Percentiles rank a stretch among this genome's conserved stretches.
Conservation (phyloP, 352 stramenopile species). For the Nothophytophthora sp. region DNA sequence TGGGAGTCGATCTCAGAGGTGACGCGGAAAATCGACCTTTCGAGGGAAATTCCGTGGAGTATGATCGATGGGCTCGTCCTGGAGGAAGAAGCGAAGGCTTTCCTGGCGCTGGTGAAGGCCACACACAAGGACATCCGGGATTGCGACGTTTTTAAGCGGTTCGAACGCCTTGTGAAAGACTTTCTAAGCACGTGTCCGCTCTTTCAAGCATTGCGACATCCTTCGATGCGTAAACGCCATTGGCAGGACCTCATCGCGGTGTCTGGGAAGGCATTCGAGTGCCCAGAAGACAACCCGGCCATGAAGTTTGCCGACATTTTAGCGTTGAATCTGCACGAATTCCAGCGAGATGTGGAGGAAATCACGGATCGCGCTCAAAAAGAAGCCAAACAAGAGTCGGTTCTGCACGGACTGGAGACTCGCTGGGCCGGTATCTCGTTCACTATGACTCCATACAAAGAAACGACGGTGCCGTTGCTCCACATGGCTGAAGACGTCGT, state of each 20-base stretch:
- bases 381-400: slow-evolving; percentile 90
- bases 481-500: slow-evolving; percentile 93
- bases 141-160: slow-evolving; percentile 91
- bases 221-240: slow-evolving; percentile 72
- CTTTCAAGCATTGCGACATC: slow-evolving; percentile 77
- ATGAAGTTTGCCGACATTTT: slow-evolving; percentile 85
- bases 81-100: slow-evolving; percentile 93
- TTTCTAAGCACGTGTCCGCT: slow-evolving; percentile 80
- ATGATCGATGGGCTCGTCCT: slow-evolving; percentile 91
- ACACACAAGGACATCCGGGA: slow-evolving; percentile 89
- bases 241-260: slow-evolving; percentile 71
- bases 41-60: slow-evolving; percentile 90
- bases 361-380: slow-evolving; percentile 91
- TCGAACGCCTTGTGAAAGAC: slow-evolving; percentile 72
- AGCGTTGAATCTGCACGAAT: slow-evolving; percentile 77
- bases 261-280: slow-evolving; percentile 59
- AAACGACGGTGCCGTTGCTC: slow-evolving; percentile 82
- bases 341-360: slow-evolving; percentile 87
- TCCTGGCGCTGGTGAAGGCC: slow-evolving; percentile 88
- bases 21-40: slow-evolving; percentile 88
- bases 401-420: slow-evolving; percentile 78
- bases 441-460: slow-evolving; percentile 88
- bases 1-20: slow-evolving; percentile 89
- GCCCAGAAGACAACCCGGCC: slow-evolving; percentile 61
- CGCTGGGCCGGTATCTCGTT: slow-evolving; percentile 77